Percentiles rank a stretch among this genome's conserved stretches.
Conservation (phyloP, 306 rosid genomes). For the Urtica urens region DNA sequence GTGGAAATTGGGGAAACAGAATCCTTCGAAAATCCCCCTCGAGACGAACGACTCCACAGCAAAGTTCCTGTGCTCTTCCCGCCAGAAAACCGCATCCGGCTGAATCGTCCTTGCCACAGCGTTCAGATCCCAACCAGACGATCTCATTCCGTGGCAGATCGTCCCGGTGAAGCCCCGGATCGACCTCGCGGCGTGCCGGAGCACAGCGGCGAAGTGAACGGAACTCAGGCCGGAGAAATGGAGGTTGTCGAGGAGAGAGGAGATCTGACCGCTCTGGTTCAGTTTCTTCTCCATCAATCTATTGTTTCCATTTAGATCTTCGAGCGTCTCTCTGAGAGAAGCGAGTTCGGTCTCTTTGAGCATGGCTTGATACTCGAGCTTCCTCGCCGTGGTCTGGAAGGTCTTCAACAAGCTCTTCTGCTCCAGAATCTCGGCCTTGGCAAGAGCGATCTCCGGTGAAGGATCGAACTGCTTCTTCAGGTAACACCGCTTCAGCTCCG, state of each 20-base stretch:
- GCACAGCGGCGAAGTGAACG: slow-evolving; percentile 42
- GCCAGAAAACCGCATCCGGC: slow-evolving; percentile 32
- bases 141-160: slow-evolving; percentile 56
- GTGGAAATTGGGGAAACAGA: slow-evolving; percentile 52
- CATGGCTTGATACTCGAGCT: slow-evolving; percentile 60
- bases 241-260: slow-evolving; percentile 37
- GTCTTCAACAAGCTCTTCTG: slow-evolving; percentile 54
- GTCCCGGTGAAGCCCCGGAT: slow-evolving; percentile 47
- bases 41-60: slow-evolving; percentile 67
- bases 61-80: slow-evolving; percentile 67
- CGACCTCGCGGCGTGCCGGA: slow-evolving; percentile 47
- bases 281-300: slow-evolving; percentile 48
- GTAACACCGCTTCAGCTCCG: slow-evolving; percentile 71
- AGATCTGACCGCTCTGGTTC: slow-evolving; percentile 52
- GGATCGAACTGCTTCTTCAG: slow-evolving; percentile 67
- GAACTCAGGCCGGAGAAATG: slow-evolving; percentile 47
- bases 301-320: slow-evolving; percentile 44
- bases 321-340: slow-evolving; percentile 59
- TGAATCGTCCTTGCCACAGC: slow-evolving; percentile 52
- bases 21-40: slow-evolving; percentile 67
- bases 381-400: slow-evolving; percentile 50
- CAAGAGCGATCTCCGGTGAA: slow-evolving; percentile 36
- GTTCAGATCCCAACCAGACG: slow-evolving; percentile 49
- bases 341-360: slow-evolving; percentile 66
- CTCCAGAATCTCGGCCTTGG: slow-evolving; percentile 65